Percentiles rank a stretch among this genome's conserved stretches.
phyloP scores from a whole-genome alignment of 331 rosid genomes.

The Quercus phellos region DNA sequence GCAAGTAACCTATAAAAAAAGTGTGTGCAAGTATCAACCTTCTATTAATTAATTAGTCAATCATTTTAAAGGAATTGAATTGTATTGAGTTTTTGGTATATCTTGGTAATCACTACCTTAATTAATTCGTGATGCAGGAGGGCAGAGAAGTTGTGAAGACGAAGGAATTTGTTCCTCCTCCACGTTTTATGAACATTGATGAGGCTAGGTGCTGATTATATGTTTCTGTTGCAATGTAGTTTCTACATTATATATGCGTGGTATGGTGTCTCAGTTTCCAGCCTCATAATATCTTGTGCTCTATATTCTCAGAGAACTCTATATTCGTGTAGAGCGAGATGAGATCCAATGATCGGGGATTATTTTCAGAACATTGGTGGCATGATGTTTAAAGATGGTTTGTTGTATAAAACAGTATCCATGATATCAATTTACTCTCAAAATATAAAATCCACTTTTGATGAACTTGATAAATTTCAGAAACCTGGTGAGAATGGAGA shows the following conservation, averaged over 20 bases:
- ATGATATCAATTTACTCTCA: conserved; percentile 74
- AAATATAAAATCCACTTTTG: conserved; percentile 82
- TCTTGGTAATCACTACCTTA: conserved; percentile 7
- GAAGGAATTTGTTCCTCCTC: conserved; percentile 98
- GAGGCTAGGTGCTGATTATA: conserved; percentile 74
- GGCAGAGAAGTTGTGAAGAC: conserved; percentile 85
- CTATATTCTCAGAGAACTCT: conserved; percentile 61
- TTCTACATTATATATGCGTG: conserved; percentile 1
- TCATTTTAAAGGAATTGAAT: not conserved
- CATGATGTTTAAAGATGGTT: conserved; percentile 92
- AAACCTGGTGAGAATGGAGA: conserved; percentile 89
- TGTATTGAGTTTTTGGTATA: not conserved
- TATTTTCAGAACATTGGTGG: conserved; percentile 79
- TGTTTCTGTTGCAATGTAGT: not conserved
- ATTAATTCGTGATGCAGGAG: conserved; percentile 56
- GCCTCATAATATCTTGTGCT: conserved; percentile 11
- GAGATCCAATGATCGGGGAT: conserved; percentile 77
- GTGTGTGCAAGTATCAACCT: not conserved
- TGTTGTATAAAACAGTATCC: conserved; percentile 79
- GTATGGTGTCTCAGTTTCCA: conserved; percentile 10
- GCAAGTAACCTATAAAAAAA: too few species aligned
- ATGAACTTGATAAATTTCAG: conserved; percentile 88
- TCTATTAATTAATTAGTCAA: not conserved
- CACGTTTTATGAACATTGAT: conserved; percentile 85
- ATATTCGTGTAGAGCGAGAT: conserved; percentile 85